Evolutionary conservation across 805 yeast genomes (phyloP), one percentile per base, ranked within the genome.

Genomic region (Sporopachydermia quercuum): DNA sequence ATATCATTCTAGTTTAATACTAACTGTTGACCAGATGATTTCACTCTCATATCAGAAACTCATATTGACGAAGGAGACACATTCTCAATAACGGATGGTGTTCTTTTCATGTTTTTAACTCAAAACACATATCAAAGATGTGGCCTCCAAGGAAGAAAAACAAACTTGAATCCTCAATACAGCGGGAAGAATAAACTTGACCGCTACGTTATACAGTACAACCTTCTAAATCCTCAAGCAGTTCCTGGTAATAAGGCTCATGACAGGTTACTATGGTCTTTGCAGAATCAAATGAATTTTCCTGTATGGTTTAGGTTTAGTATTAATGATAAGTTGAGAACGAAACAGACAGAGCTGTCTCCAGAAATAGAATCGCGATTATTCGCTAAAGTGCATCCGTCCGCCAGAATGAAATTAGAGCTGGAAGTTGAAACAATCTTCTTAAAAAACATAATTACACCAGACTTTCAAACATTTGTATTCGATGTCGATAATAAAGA

Each of bases 31-130:
- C 30, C n/a, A 23, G 30, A 23, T n/a, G 30, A 23, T n/a, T 23
- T 23, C n/a, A 23, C 30, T 8, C 19, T 19, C 27, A 30, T 51
- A 6, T 47, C 51, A 16, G 30, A 40, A 6, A 44, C 44, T 15
- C 45, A 51, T 19, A 44, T 60, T 1, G 54, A 58, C 34, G 56
- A 56, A 41, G 53, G 60, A 39, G 57, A 61, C 38, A 47, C 53
- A 4, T 35, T 61, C 33, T 51, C 60, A 4, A 40, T 63, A 4
- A 39, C 45, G 3, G 37, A 47, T 14, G 60, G 60, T 4, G 19
- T 35, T 1, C 39, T 63, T 19, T 46, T 49, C 15, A 30, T 64
- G 17, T 55, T 57, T 5, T 40, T 63, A 11, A 50, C 61, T 5
- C 40, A 50, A 5, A 57, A 51, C 5, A 43, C 53, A 1, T 63